phyloP scores from a whole-genome alignment of 2,329 filamentous ascomycete species.

The Alternaria triticina region DNA sequence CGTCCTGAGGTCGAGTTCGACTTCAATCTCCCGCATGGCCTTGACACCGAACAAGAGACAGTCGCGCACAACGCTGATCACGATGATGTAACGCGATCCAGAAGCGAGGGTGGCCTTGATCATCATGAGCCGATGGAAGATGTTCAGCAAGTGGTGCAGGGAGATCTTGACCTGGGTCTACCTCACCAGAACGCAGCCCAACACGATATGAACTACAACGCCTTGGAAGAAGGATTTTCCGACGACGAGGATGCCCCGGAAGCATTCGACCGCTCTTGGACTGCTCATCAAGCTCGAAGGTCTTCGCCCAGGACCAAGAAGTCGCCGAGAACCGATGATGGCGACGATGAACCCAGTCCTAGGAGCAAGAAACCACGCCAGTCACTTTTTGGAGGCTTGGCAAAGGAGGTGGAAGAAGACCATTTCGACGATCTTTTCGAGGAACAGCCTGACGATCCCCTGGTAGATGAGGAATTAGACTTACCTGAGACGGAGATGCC shows the following conservation, averaged over 20 bases:
- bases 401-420: background rate
- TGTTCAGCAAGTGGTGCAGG: background rate
- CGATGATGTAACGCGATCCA: background rate
- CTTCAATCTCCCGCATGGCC: constrained; percentile 16
- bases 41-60: background rate
- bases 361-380: constrained; percentile 18
- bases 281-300: background rate
- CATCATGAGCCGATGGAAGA: background rate
- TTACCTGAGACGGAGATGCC: background rate
- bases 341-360: constrained; percentile 1
- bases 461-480: background rate
- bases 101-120: background rate
- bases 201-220: background rate
- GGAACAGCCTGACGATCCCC: background rate
- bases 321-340: constrained; percentile 6
- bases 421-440: background rate
- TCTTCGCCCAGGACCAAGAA: constrained; percentile 5
- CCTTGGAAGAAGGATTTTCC: constrained; percentile 14
- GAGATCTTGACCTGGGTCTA: background rate
- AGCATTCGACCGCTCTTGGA: constrained; percentile 15
- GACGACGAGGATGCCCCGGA: constrained; percentile 20
- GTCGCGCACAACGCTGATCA: too few species aligned
- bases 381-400: constrained; percentile 23
- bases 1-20: constrained; percentile 11
- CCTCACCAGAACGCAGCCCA: background rate